Evolutionary conservation across 441 rosid genomes (phyloP).

Genomic region (Syzygium malaccense): DNA sequence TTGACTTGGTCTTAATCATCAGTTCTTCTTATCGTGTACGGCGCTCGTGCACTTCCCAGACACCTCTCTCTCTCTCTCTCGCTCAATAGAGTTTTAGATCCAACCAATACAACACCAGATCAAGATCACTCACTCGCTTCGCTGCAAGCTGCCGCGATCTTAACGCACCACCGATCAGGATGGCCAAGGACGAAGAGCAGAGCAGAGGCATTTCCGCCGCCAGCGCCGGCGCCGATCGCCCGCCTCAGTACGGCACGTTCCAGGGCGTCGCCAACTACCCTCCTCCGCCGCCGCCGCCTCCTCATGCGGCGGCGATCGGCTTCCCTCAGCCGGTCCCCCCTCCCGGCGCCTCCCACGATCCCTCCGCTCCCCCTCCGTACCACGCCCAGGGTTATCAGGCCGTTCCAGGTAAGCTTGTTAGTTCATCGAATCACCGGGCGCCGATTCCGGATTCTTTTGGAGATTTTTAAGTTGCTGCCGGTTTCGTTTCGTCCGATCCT

Average conservation of each 20-base stretch:
- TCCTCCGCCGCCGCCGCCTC: constrained; percentile 40
- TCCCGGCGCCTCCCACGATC: constrained; percentile 35
- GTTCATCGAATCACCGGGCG: background rate
- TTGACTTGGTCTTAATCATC: background rate
- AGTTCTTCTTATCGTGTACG: background rate
- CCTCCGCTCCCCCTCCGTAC: constrained; percentile 32
- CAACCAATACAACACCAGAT: background rate
- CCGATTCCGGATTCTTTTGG: background rate
- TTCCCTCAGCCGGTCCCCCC: constrained; percentile 85
- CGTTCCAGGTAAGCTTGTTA: constrained; percentile 48
- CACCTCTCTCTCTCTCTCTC: background rate
- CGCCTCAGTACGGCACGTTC: constrained; percentile 73
- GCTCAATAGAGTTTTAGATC: background rate
- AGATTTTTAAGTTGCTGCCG: background rate
- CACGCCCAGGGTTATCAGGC: constrained; percentile 66
- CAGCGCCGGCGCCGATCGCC: background rate
- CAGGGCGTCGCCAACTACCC: constrained; percentile 93
- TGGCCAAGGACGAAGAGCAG: constrained; percentile 3
- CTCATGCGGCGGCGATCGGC: constrained; percentile 46
- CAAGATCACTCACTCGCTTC: background rate
- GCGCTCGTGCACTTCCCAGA: background rate
- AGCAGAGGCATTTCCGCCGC: background rate
- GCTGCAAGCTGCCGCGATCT: background rate
- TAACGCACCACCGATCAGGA: background rate
- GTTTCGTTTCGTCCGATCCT: background rate